Percentiles rank a stretch among this genome's conserved stretches.
These are phyloP conservation scores for Boletus rex-veris DNA, from an alignment of 768 basidiomycete species.

Conservation along the genomic window DNA sequence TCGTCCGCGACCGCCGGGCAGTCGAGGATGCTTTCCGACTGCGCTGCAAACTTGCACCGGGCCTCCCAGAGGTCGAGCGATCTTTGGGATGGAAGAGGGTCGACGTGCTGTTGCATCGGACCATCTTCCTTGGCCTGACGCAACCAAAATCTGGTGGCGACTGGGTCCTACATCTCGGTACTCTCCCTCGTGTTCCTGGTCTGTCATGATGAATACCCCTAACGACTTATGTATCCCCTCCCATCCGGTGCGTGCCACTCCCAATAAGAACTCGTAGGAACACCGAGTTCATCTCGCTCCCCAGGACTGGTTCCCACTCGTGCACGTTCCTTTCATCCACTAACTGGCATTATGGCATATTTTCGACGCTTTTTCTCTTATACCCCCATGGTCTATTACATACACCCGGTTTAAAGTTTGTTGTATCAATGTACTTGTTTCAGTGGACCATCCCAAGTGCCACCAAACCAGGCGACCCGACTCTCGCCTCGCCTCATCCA, in stretches of 20 bases:
- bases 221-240: too few species aligned
- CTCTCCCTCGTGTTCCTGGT: slow-evolving; percentile 3
- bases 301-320: slow-evolving; percentile 23
- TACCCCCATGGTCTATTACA: slow-evolving; percentile 9
- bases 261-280: too few species aligned
- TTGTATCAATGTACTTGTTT: neutral
- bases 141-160: slow-evolving; percentile 33
- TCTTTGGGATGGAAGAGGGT: slow-evolving; percentile 52
- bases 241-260: too few species aligned
- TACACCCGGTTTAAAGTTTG: slow-evolving; percentile 6
- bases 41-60: slow-evolving; percentile 42
- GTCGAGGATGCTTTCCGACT: slow-evolving; percentile 45
- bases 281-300: neutral
- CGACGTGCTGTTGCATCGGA: slow-evolving; percentile 50
- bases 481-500: neutral
- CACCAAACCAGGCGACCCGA: neutral
- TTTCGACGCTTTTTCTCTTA: slow-evolving; percentile 1
- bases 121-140: slow-evolving; percentile 52
- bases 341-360: slow-evolving; percentile 15
- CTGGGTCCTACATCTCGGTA: slow-evolving; percentile 36
- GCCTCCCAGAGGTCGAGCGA: slow-evolving; percentile 37
- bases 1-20: slow-evolving; percentile 24
- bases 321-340: slow-evolving; percentile 20
- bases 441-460: neutral
- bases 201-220: slow-evolving; percentile 1